Conservation (phyloP, 1,284 basidiomycete species). For the Afroboletus lepidellus region DNA sequence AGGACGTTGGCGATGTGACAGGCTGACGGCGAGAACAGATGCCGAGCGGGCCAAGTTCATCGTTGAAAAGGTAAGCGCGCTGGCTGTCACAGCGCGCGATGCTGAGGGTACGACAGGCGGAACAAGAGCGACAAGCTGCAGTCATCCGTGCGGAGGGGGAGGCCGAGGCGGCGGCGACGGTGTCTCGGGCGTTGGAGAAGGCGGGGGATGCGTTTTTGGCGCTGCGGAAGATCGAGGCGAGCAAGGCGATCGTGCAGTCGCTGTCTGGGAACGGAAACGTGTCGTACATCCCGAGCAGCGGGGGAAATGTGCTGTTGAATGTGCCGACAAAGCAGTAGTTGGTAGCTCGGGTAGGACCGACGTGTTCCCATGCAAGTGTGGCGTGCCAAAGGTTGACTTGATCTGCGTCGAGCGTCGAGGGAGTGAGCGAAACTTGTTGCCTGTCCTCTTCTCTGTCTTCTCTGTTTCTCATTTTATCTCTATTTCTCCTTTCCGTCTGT, state of each 20-base stretch:
- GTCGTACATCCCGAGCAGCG: slow-evolving; percentile 81
- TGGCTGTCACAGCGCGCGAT: slow-evolving; percentile 1
- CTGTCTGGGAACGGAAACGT: slow-evolving; percentile 80
- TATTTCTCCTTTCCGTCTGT: slow-evolving; percentile 39
- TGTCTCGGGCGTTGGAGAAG: slow-evolving; percentile 89
- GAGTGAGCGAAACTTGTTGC: slow-evolving; percentile 18
- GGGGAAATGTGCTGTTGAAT: slow-evolving; percentile 80
- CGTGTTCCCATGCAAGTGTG: slow-evolving; percentile 27
- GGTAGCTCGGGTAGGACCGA: slow-evolving; percentile 18
- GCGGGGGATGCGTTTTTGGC: slow-evolving; percentile 96
- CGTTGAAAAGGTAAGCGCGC: slow-evolving; percentile 80
- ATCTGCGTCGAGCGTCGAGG: slow-evolving; percentile 20
- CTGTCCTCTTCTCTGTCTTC: slow-evolving; percentile 38
- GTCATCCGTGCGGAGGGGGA: slow-evolving; percentile 99
- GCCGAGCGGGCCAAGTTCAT: slow-evolving; percentile 99
- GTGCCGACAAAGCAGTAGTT: slow-evolving; percentile 59
- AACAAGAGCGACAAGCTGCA: slow-evolving; percentile 98
- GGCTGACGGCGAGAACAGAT: slow-evolving; percentile 49
- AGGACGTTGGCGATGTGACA: neutral
- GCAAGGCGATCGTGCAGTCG: slow-evolving; percentile 92
- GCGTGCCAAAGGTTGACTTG: slow-evolving; percentile 23
- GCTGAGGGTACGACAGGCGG: slow-evolving; percentile 59
- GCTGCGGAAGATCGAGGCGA: slow-evolving; percentile 95
- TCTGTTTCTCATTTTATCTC: slow-evolving; percentile 46
- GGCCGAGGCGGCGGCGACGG: slow-evolving; percentile 93